phyloP scores from a whole-genome alignment of 768 basidiomycete genomes.

The Tricholoma furcatifolium region DNA sequence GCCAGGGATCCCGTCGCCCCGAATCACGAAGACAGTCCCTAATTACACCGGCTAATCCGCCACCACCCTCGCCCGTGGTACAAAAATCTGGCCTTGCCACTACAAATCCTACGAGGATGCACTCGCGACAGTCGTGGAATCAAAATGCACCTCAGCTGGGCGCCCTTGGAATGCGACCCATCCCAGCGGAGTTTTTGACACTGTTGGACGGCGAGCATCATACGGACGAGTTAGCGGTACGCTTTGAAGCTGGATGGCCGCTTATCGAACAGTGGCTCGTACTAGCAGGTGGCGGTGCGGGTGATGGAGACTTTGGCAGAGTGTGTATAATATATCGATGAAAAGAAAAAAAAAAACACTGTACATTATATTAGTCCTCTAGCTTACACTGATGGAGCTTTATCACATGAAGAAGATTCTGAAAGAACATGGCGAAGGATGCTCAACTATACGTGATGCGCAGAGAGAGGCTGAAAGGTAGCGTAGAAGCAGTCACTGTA shows the following conservation, averaged over 20 bases:
- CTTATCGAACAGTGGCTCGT: slow-evolving; percentile 72
- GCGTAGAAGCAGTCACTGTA: slow-evolving; percentile 80
- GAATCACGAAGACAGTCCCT: slow-evolving; percentile 42
- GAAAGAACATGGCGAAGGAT: background rate
- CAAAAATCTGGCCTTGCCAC: slow-evolving; percentile 30
- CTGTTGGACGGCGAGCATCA: slow-evolving; percentile 89
- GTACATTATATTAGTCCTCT: background rate
- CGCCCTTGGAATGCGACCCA: slow-evolving; percentile 22
- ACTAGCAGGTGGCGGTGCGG: slow-evolving; percentile 56
- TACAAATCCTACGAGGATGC: slow-evolving; percentile 8
- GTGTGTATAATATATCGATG: slow-evolving; percentile 80
- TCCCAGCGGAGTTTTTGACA: slow-evolving; percentile 54
- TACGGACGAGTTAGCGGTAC: slow-evolving; percentile 85
- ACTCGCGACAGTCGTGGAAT: slow-evolving; percentile 12
- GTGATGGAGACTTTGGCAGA: slow-evolving; percentile 67
- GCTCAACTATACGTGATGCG: slow-evolving; percentile 51
- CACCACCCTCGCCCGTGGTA: slow-evolving; percentile 55
- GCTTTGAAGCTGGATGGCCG: slow-evolving; percentile 83
- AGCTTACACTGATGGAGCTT: too few relatives aligned
- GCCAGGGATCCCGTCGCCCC: slow-evolving; percentile 20
- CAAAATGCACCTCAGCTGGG: slow-evolving; percentile 22
- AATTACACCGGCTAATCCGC: slow-evolving; percentile 42
- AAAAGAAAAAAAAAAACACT: too few relatives aligned
- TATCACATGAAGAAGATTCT: too few relatives aligned
- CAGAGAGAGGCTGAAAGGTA: slow-evolving; percentile 85